Percentiles rank a stretch among this genome's conserved stretches.
phyloP scores from a whole-genome alignment of 169 alveolate genomes.

The Eimeria tenella region DNA sequence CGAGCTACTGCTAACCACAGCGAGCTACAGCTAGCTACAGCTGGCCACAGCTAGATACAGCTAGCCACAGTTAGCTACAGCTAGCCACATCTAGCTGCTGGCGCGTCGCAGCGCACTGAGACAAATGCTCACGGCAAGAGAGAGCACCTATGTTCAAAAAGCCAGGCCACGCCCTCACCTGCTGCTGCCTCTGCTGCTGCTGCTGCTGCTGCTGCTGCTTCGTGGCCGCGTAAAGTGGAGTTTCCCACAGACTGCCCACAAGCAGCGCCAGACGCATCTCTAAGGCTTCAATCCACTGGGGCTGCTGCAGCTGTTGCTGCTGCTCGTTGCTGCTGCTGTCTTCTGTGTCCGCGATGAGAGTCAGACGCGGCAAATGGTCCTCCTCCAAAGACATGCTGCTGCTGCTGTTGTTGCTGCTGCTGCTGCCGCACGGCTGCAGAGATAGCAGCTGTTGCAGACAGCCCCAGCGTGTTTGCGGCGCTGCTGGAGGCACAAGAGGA shows the following conservation, averaged over 20 bases:
- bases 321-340: slow-evolving; percentile 5
- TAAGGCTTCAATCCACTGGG: slow-evolving; percentile 48
- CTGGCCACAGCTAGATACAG: background rate
- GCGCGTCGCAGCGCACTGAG: background rate
- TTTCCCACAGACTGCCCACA: background rate
- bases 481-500: background rate
- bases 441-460: slow-evolving; percentile 28
- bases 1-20: background rate
- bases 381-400: background rate
- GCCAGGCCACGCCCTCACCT: background rate
- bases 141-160: too few species aligned
- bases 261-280: slow-evolving; percentile 60
- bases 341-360: slow-evolving; percentile 22
- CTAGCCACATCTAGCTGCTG: background rate
- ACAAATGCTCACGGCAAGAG: too few species aligned
- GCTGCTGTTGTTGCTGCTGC: slow-evolving; percentile 35
- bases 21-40: background rate
- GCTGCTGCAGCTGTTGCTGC: slow-evolving; percentile 61
- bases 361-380: slow-evolving; percentile 23
- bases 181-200: slow-evolving; percentile 50
- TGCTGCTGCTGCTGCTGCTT: slow-evolving; percentile 58
- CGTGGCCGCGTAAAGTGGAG: slow-evolving; percentile 1
- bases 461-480: slow-evolving; percentile 34
- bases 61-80: background rate
- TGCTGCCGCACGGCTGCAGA: slow-evolving; percentile 7